Evolutionary conservation across 1,139 yeast genomes (phyloP).

Genomic region (Geotrichum restrictum): DNA sequence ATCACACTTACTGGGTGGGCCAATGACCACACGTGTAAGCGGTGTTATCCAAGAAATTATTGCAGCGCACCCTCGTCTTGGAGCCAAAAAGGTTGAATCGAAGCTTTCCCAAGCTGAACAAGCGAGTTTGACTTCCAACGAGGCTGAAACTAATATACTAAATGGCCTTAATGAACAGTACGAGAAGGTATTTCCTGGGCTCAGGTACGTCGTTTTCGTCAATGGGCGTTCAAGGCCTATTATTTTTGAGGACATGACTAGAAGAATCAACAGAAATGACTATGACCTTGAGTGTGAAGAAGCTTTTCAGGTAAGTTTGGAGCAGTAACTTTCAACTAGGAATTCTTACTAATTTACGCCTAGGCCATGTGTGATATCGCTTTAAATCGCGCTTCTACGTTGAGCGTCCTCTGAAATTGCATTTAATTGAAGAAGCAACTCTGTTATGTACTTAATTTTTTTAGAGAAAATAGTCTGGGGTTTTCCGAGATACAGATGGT

Average conservation of each 20-base stretch:
- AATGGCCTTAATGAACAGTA: constrained; percentile 55
- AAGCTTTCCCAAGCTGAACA: constrained; percentile 71
- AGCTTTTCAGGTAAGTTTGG: constrained; percentile 53
- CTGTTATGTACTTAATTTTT: neutral
- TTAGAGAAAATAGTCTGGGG: constrained; percentile 88
- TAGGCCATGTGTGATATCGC: constrained; percentile 89
- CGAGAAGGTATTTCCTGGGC: constrained; percentile 72
- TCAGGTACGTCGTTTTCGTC: constrained; percentile 85
- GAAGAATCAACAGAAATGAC: constrained; percentile 55
- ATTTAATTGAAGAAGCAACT: neutral
- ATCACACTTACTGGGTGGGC: constrained; percentile 30
- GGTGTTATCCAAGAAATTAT: constrained; percentile 39
- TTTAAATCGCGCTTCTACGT: constrained; percentile 54
- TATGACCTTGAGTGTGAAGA: constrained; percentile 53
- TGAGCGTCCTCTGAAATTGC: constrained; percentile 4
- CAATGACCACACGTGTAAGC: neutral
- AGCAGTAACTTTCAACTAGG: neutral
- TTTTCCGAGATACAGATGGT: constrained; percentile 89
- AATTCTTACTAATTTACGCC: constrained; percentile 7
- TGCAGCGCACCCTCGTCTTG: constrained; percentile 89
- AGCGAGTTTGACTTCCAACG: constrained; percentile 46
- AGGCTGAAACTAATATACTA: constrained; percentile 49
- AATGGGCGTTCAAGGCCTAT: constrained; percentile 68
- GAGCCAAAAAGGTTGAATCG: constrained; percentile 53
- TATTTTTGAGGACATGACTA: constrained; percentile 63